A percentile compares a stretch with the other conserved stretches of the same genome.
These are phyloP conservation scores for Byssoonygena ceratinophila DNA, from an alignment of 2,329 filamentous ascomycete genomes.

Conservation along the genomic window DNA sequence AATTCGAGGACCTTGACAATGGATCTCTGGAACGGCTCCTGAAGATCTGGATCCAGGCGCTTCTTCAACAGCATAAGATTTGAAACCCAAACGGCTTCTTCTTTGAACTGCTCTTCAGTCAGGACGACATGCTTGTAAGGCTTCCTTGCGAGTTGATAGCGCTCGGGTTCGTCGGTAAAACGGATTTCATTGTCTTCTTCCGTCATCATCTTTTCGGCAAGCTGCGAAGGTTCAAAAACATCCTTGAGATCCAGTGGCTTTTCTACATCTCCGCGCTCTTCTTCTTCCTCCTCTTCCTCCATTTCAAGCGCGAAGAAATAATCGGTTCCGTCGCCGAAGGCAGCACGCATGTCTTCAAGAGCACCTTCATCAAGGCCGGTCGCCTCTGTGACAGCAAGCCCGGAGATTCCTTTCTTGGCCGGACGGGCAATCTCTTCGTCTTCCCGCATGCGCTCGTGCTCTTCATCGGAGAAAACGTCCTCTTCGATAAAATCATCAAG, in stretches of 20 bases:
- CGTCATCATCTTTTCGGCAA: conserved; percentile 87
- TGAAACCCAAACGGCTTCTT: conserved; percentile 87
- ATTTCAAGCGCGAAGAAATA: conserved; percentile 89
- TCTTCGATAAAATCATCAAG: conserved; percentile 97
- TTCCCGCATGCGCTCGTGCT: conserved; percentile 63
- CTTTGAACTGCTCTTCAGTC: conserved; percentile 72
- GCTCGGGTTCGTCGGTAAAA: conserved; percentile 78
- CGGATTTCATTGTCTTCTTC: conserved; percentile 91
- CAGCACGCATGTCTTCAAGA: conserved; percentile 88
- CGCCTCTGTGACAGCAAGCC: conserved; percentile 61
- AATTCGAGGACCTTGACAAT: conserved; percentile 90
- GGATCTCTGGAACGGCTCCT: conserved; percentile 73
- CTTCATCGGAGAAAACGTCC: conserved; percentile 81
- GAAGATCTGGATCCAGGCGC: conserved; percentile 58
- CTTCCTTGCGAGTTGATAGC: conserved; percentile 84
- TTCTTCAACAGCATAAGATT: conserved; percentile 85
- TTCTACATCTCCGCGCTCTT: conserved; percentile 66
- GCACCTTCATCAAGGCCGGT: conserved; percentile 83
- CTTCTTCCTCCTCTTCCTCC: conserved; percentile 72
- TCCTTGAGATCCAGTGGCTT: conserved; percentile 88
- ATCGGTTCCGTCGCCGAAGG: conserved; percentile 90
- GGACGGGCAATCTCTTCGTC: conserved; percentile 82
- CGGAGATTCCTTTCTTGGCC: conserved; percentile 56
- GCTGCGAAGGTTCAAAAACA: conserved; percentile 92
- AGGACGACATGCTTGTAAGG: conserved; percentile 75